Evolutionary conservation across 75 land plant species (phyloP).

Genomic region (Sequoia sempervirens): DNA sequence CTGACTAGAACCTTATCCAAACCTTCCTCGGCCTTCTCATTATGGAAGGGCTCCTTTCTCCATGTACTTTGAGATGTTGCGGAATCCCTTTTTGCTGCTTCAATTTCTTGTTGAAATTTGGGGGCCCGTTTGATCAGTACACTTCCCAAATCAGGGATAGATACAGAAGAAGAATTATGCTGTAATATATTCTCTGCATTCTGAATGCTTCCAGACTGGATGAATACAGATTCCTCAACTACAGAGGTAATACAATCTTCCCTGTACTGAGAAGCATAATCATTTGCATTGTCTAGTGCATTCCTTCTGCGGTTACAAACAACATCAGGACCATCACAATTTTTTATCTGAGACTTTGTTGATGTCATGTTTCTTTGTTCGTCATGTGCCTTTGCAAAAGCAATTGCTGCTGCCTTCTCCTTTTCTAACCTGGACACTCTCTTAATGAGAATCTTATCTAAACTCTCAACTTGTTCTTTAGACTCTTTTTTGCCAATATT

Average conservation of each 20-base stretch:
- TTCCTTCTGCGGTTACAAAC: background rate
- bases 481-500: conserved; percentile 7
- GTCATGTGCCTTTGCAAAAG: background rate
- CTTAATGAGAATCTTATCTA: conserved; percentile 50
- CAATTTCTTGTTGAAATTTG: background rate
- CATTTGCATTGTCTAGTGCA: background rate
- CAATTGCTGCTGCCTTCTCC: conserved; percentile 29
- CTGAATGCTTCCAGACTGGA: background rate
- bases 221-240: background rate
- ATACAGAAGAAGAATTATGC: background rate
- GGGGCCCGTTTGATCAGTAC: conserved; percentile 23
- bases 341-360: background rate
- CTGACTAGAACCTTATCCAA: conserved; percentile 47
- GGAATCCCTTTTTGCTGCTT: conserved; percentile 5
- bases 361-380: background rate
- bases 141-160: conserved; percentile 19
- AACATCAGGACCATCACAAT: background rate
- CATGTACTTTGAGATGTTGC: background rate
- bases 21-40: conserved; percentile 8
- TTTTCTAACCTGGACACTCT: conserved; percentile 42
- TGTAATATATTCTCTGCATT: background rate
- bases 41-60: conserved; percentile 5
- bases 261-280: background rate
- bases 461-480: conserved; percentile 22
- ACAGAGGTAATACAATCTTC: background rate